Percentiles rank a stretch among this genome's conserved stretches.
phyloP scores from a whole-genome alignment of 208 protist genomes.

The Chromosphaera perkinsii region DNA sequence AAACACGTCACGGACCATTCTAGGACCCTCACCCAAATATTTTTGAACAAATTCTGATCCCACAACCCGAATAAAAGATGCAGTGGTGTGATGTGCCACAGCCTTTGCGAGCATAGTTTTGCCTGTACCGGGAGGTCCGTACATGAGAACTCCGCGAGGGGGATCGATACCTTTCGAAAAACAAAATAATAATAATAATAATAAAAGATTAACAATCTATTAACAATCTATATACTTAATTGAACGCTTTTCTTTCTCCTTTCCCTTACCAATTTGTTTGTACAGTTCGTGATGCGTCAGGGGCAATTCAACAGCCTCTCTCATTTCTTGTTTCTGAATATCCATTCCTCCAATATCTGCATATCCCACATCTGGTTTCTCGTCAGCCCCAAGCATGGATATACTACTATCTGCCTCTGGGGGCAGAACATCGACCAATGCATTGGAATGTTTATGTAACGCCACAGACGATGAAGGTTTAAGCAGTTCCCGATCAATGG shows the following conservation, averaged over 20 bases:
- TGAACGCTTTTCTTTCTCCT: not conserved
- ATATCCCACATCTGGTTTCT: constrained; percentile 86
- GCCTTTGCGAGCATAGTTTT: constrained; percentile 98
- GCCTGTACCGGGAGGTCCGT: constrained; percentile 88
- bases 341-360: constrained; percentile 95
- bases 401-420: constrained; percentile 90
- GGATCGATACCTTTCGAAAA: constrained; percentile 98
- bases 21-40: constrained; percentile 98
- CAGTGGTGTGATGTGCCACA: constrained; percentile 95
- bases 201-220: not conserved
- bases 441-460: constrained; percentile 93
- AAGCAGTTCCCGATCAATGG: constrained; percentile 91
- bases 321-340: constrained; percentile 99
- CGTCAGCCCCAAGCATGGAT: constrained; percentile 69
- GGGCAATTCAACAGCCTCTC: constrained; percentile 98
- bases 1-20: constrained; percentile 83
- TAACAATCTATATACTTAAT: not conserved
- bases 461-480: constrained; percentile 98
- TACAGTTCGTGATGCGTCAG: constrained; percentile 97
- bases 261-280: constrained; percentile 82
- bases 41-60: constrained; percentile 99
- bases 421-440: constrained; percentile 94
- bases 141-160: constrained; percentile 96
- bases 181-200: constrained; percentile 2
- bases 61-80: constrained; percentile 79